Conservation (phyloP, 1,284 basidiomycete species). For the Rhodotorula mucilaginosa region DNA sequence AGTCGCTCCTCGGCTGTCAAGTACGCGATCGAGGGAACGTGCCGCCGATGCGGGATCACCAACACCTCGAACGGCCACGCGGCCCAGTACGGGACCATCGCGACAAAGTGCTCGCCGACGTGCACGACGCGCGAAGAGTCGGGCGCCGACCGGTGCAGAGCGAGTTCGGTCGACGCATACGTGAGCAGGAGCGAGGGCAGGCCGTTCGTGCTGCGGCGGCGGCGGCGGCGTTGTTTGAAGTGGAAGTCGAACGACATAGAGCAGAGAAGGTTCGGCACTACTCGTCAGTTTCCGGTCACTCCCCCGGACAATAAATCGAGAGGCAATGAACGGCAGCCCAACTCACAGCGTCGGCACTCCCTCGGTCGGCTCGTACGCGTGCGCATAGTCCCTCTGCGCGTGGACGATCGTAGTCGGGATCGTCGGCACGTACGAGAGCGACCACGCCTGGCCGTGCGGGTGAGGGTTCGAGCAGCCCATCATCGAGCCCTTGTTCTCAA, state of each 20-base stretch:
- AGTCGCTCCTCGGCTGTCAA: constrained; percentile 62
- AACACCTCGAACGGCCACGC: constrained; percentile 91
- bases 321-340: no score
- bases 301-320: no score
- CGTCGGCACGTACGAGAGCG: constrained; percentile 65
- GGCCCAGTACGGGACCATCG: constrained; percentile 93
- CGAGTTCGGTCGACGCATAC: constrained; percentile 74
- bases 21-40: constrained; percentile 67
- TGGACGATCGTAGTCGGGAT: constrained; percentile 38
- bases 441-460: constrained; percentile 74
- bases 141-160: constrained; percentile 44
- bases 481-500: constrained; percentile 87
- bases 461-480: constrained; percentile 98
- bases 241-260: no score
- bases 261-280: no score
- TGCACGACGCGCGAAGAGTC: constrained; percentile 60
- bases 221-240: no score
- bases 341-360: constrained; percentile 31
- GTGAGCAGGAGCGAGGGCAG: constrained; percentile 76
- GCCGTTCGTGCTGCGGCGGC: constrained; percentile 57
- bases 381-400: constrained; percentile 60
- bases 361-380: constrained; percentile 12
- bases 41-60: constrained; percentile 71
- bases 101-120: constrained; percentile 74
- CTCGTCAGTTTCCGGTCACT: no score